phyloP scores from a whole-genome alignment of 2,329 filamentous ascomycete genomes.

The Onygenales sp. region DNA sequence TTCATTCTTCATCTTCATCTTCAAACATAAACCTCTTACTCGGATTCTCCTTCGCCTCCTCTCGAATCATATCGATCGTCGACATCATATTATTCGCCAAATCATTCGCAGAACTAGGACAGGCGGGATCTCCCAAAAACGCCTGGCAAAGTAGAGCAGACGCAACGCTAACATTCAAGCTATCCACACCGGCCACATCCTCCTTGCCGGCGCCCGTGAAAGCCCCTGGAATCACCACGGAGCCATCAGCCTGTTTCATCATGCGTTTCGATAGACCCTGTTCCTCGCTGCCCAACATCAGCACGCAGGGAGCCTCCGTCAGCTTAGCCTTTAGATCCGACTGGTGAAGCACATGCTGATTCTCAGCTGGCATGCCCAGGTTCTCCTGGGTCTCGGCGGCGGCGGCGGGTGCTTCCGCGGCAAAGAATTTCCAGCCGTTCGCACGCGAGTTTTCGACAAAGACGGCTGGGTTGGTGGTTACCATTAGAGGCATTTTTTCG shows the following conservation, averaged over 20 bases:
- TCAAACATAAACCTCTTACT: conserved; percentile 2
- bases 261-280: conserved; percentile 59
- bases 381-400: conserved; percentile 17
- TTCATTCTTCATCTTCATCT: too few species aligned
- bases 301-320: conserved; percentile 55
- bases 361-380: conserved; percentile 22
- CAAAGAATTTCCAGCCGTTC: conserved; percentile 75
- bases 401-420: conserved; percentile 48
- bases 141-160: conserved; percentile 56
- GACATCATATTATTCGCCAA: not conserved
- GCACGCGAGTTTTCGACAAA: conserved; percentile 62
- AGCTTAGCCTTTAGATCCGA: conserved; percentile 30
- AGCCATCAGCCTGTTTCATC: conserved; percentile 54
- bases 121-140: conserved; percentile 21
- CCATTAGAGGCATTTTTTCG: conserved; percentile 67
- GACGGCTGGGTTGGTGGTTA: conserved; percentile 53
- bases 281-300: conserved; percentile 78
- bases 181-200: conserved; percentile 58
- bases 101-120: not conserved
- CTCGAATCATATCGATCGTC: conserved; percentile 1
- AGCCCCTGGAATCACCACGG: conserved; percentile 52
- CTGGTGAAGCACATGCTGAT: conserved; percentile 5
- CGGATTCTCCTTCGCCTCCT: conserved; percentile 2
- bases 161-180: conserved; percentile 87
- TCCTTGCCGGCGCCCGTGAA: conserved; percentile 25